A percentile compares a stretch with the other conserved stretches of the same genome.
These are phyloP conservation scores for Paramecium primaurelia DNA, from an alignment of 73 alveolate species.

Conservation along the genomic window DNA sequence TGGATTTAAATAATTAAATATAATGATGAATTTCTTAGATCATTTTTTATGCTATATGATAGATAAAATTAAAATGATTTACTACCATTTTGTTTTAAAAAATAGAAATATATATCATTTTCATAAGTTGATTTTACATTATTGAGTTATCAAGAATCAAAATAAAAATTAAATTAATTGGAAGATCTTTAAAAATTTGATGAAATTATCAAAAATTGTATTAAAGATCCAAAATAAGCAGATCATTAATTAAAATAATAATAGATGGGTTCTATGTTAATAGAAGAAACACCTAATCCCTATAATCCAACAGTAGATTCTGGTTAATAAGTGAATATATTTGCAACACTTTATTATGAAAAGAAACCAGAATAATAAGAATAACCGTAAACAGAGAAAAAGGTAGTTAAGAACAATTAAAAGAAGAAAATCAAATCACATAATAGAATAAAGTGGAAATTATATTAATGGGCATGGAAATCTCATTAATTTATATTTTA, in stretches of 20 bases:
- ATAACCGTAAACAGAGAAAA: background rate
- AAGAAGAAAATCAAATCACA: background rate
- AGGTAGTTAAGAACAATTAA: background rate
- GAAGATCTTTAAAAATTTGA: background rate
- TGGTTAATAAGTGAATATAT: background rate
- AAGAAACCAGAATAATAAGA: background rate
- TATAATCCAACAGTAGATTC: background rate
- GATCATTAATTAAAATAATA: background rate
- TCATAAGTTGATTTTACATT: background rate
- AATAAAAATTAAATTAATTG: background rate
- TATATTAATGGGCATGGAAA: background rate
- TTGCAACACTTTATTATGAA: background rate
- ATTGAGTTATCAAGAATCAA: background rate
- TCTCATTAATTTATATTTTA: background rate
- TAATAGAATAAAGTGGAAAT: conserved; percentile 31
- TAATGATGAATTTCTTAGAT: conserved; percentile 18
- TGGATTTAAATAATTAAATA: conserved; percentile 14
- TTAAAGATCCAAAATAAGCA: background rate
- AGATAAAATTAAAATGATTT: background rate
- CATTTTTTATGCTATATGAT: background rate
- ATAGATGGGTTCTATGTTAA: background rate
- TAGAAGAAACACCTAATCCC: background rate
- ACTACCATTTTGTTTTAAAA: background rate
- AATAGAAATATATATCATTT: background rate
- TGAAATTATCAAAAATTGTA: background rate